These are phyloP conservation scores for Penstemon newberryi DNA, from an alignment of 257 asterid species.

Conservation along the genomic window DNA sequence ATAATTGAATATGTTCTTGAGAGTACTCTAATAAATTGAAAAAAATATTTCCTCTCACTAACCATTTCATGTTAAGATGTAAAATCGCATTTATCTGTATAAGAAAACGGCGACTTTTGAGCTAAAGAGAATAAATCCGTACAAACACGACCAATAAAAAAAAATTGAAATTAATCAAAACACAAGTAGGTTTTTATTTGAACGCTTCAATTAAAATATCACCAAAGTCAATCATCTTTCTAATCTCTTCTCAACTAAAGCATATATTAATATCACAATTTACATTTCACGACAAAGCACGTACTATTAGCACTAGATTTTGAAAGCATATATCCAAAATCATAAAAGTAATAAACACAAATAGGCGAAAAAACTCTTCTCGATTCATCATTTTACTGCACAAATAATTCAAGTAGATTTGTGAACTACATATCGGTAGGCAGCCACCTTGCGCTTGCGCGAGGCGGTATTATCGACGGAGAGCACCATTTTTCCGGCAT, in stretches of 20 bases:
- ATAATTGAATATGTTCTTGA: too few relatives aligned
- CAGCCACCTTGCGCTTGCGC: slow-evolving; percentile 77
- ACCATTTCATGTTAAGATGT: too few relatives aligned
- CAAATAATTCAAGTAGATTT: slow-evolving; percentile 34
- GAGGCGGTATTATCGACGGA: slow-evolving; percentile 73
- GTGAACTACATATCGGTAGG: slow-evolving; percentile 71
- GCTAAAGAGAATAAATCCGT: too few relatives aligned
- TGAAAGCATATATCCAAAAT: neutral
- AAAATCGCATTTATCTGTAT: too few relatives aligned
- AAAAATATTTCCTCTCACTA: too few relatives aligned
- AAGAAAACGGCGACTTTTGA: too few relatives aligned
- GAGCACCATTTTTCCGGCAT: slow-evolving; percentile 78
- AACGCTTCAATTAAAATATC: neutral
- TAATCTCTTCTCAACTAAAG: slow-evolving; percentile 11
- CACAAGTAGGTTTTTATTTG: slow-evolving; percentile 13
- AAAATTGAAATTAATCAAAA: neutral
- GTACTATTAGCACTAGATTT: neutral
- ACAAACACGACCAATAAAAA: too few relatives aligned
- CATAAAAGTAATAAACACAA: neutral
- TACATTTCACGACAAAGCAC: slow-evolving; percentile 19
- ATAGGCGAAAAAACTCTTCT: neutral
- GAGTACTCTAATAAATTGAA: too few relatives aligned
- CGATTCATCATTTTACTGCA: slow-evolving; percentile 9
- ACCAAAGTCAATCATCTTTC: slow-evolving; percentile 12
- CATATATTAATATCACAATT: slow-evolving; percentile 17